Evolutionary conservation across 1,139 yeast species (phyloP).

Genomic region (Tardiomyces depauwii): DNA sequence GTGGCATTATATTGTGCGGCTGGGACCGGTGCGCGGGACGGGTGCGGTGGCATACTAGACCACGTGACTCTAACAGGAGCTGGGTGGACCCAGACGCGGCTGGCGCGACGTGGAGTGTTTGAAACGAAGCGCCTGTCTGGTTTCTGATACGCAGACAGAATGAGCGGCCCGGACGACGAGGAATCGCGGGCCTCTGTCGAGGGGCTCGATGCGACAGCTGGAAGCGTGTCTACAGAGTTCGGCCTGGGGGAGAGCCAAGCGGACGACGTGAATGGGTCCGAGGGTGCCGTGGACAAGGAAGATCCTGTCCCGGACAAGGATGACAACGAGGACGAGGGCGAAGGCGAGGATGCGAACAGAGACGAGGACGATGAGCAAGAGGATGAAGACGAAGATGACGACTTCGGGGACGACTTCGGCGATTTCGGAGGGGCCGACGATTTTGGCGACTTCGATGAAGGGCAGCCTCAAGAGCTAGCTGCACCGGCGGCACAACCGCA

Average conservation of each 20-base stretch:
- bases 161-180: neutral
- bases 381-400: conserved; percentile 3
- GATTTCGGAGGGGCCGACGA: conserved; percentile 17
- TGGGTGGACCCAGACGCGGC: no score
- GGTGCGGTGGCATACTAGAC: no score
- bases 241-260: no score
- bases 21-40: no score
- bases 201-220: neutral
- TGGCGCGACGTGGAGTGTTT: no score
- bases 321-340: no score
- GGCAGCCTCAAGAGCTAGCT: conserved; percentile 3
- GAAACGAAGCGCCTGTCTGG: no score
- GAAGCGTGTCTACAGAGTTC: neutral
- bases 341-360: neutral
- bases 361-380: neutral
- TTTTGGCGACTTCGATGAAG: conserved; percentile 17
- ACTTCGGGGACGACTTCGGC: conserved; percentile 13
- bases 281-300: no score
- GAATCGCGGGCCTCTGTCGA: neutral
- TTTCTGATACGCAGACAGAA: neutral
- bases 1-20: no score
- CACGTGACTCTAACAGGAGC: no score
- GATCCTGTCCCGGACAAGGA: no score
- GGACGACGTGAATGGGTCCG: no score
- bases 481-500: neutral